Conservation (phyloP, 2,329 filamentous ascomycete genomes). For the Mycosphaerella arachidis region DNA sequence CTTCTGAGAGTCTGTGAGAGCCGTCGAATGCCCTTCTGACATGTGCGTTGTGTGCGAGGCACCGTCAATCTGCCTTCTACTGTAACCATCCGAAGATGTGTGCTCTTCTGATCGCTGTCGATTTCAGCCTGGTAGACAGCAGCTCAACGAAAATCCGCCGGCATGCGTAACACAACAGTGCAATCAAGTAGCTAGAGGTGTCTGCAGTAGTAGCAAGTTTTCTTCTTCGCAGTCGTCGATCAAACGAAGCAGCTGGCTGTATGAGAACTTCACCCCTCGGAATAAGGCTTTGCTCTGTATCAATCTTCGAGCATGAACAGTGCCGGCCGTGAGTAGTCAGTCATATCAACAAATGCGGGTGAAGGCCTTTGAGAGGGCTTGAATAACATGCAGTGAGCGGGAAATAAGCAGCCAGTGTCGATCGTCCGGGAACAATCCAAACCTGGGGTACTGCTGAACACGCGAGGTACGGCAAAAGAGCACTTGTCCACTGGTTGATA, state of each 20-base stretch:
- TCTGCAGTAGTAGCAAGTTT: background rate
- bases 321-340: background rate
- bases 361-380: background rate
- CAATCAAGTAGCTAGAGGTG: background rate
- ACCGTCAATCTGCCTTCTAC: background rate
- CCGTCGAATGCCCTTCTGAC: constrained; percentile 10
- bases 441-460: background rate
- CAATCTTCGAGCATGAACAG: background rate
- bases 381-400: background rate
- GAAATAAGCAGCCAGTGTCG: background rate
- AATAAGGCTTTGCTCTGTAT: background rate
- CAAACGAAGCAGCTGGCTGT: background rate
- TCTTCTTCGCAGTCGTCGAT: no score
- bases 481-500: background rate
- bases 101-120: background rate
- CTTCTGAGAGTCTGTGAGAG: constrained; percentile 7
- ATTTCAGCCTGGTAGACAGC: no score
- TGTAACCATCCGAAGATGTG: background rate
- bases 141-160: no score
- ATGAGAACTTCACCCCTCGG: background rate
- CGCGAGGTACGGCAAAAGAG: background rate
- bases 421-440: background rate
- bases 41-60: constrained; percentile 17
- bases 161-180: no score
- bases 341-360: background rate